These are phyloP conservation scores for Penicillium freii DNA, from an alignment of 2,329 filamentous ascomycete genomes.

Conservation along the genomic window DNA sequence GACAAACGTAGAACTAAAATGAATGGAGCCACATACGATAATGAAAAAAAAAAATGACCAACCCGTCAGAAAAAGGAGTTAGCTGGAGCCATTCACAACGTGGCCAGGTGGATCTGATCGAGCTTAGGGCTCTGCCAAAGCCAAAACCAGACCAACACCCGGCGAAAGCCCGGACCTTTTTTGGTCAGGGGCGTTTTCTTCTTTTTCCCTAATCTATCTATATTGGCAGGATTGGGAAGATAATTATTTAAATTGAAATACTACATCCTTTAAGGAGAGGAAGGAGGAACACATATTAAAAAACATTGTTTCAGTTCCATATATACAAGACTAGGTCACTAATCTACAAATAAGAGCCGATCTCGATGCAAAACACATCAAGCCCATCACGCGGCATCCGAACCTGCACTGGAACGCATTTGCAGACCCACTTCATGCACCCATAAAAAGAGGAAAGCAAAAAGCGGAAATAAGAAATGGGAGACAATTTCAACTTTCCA, in stretches of 20 bases:
- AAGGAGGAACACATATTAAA: not conserved
- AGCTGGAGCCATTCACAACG: slow-evolving; percentile 26
- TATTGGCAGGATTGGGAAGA: not conserved
- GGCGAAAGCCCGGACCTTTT: slow-evolving; percentile 8
- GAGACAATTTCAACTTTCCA: slow-evolving; percentile 21
- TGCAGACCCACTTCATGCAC: slow-evolving; percentile 25
- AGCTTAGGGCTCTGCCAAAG: slow-evolving; percentile 25
- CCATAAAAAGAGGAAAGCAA: not conserved
- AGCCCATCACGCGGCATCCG: slow-evolving; percentile 16
- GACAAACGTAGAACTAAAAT: slow-evolving; percentile 8
- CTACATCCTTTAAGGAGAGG: too few relatives aligned
- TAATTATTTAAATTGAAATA: not conserved
- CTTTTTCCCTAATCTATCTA: not conserved
- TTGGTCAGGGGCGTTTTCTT: not conserved
- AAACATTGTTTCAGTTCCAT: too few relatives aligned
- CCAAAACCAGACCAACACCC: slow-evolving; percentile 12
- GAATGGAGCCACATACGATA: not conserved
- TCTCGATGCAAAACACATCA: slow-evolving; percentile 17
- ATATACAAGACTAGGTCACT: too few relatives aligned
- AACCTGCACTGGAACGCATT: slow-evolving; percentile 18
- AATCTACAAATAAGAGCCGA: not conserved
- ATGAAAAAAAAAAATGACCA: not conserved
- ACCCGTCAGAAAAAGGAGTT: slow-evolving; percentile 15
- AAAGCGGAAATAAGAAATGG: slow-evolving; percentile 11
- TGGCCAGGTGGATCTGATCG: slow-evolving; percentile 30